Percentiles rank a stretch among this genome's conserved stretches.
phyloP scores from a whole-genome alignment of 345 rosid genomes.

The Linum tenue region DNA sequence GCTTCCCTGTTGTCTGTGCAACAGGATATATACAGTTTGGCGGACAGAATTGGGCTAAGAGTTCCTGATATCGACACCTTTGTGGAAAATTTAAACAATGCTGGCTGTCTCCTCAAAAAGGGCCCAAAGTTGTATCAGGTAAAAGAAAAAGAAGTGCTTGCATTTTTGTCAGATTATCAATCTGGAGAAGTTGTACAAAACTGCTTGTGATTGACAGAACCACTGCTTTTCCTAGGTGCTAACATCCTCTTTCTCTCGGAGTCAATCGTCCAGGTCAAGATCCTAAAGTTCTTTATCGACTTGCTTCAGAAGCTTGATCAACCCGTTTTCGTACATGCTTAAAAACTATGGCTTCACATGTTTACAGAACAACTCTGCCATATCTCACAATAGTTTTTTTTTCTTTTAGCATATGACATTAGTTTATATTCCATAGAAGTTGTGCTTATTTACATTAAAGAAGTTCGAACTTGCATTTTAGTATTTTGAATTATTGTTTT shows the following conservation, averaged over 20 bases:
- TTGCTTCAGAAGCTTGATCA: too few relatives aligned
- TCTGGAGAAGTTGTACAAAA: background rate
- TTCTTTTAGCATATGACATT: too few relatives aligned
- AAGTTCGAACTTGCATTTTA: too few relatives aligned
- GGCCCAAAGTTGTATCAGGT: slow-evolving; percentile 95
- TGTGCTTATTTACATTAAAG: too few relatives aligned
- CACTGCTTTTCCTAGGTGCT: slow-evolving; percentile 40
- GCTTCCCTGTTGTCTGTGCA: background rate
- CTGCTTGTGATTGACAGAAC: background rate
- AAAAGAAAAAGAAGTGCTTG: slow-evolving; percentile 5
- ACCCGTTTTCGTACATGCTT: too few relatives aligned
- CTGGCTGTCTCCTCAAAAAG: slow-evolving; percentile 81
- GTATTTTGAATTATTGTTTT: too few relatives aligned
- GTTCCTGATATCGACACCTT: slow-evolving; percentile 85
- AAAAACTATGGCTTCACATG: too few relatives aligned
- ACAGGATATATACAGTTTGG: slow-evolving; percentile 93
- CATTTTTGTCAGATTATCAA: too few relatives aligned
- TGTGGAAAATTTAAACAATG: slow-evolving; percentile 78
- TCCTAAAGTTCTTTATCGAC: slow-evolving; percentile 14
- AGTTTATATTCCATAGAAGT: too few relatives aligned
- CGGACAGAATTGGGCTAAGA: slow-evolving; percentile 74
- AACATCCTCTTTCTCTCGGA: slow-evolving; percentile 69
- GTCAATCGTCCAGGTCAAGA: slow-evolving; percentile 65
- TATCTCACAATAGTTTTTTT: too few relatives aligned
- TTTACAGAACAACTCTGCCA: too few relatives aligned